Base-by-base conservation (phyloP, 352 stramenopile species). In the Elongisporangium prolatum region DNA sequence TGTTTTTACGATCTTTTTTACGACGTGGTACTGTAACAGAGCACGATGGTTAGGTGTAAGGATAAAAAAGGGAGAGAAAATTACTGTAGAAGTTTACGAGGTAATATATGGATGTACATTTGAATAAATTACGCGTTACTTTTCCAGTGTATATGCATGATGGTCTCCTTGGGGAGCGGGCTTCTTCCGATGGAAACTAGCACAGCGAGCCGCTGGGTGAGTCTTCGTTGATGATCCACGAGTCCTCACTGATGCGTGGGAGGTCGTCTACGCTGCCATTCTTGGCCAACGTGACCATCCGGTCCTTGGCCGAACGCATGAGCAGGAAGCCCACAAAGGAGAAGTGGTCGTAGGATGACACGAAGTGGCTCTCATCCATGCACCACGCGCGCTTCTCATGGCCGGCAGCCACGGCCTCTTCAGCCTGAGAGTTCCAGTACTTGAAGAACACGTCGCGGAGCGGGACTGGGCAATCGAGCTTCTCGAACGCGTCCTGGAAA, bases 281-380 rank as follows among this genome's bases (percentile, higher is more conserved):
- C 47, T 77, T 77, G 54, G 77, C 70, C 20, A 88, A 80, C 9
- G 67, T 69, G 25, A 87, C 71, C 9, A 90, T 60, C 22, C 82
- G 88, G 57, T 82, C 80, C 49, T 85, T 85, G 21, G 77, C 78
- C 38, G 76, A 87, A 13, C 75, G 72, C 47, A 91, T 56, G 55
- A 91, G 88, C 2, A 91, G 74, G 22, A 72, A 72, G n/a, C 69
- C 71, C 16, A 91, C 64, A 64, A 91, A 91, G 20, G 75, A 76
- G 55, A 87, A 86, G 34, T 82, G 74, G 10, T 68, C 63, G 22
- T 87, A 73, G 3, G 89, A 57, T 1, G 55, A 62, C 16, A 65
- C 67, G 53, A 91, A 86, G 38, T 71, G 56, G 34, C 37, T 53
- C 61, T 80, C 61, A 40, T 80, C 70, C 38, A 86, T 69, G 48